Evolutionary conservation across 164 flowering plant genomes (phyloP), one percentile per base, ranked within the genome.

Genomic region (Magnolia changhungtana): DNA sequence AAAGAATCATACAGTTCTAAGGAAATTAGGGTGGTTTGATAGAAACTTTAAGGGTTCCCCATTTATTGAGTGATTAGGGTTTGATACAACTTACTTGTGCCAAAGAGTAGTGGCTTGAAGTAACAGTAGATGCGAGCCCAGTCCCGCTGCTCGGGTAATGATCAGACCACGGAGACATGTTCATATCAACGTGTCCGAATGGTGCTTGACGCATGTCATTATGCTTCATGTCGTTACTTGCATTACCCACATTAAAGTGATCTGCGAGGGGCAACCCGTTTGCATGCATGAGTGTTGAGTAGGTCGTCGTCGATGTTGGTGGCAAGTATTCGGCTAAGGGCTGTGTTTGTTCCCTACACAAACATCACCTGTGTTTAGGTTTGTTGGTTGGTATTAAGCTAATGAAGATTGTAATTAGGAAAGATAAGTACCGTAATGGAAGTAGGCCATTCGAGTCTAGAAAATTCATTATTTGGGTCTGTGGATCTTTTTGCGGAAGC

Each of bases 361-460:
- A 29, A 66, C 65, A 19, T 8, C 18, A 14, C 51, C 29, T 23
- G 2, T 6, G 8, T 24, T 67, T 55, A n/a, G 27, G 6, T 5
- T 50, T 7, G 11, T 11, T 55, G 10, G 29, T 8, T 19, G 7
- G 19, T 65, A 3, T 24, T 4, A 19, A 6, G 50, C 19, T 3
- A 63, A 50, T 45, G 61, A 20, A 24, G 5, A n/a, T 20, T 73
- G 66, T 55, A 75, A 64, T n/a, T 68, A 77, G 8, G 79, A 16
- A 31, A 1, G 52, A 69, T 63, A 68, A 1, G 19, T 50, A 88
- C 90, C 87, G 83, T 10, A 76, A 2, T 0, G 88, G 87, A 77
- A 85, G 82, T 51, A 84, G 83, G 18, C 83, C 86, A 82, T 85
- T 85, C 19, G 87, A 78, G 72, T 79, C 82, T 82, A 83, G 75